Conservation (phyloP, 1,139 yeast genomes). For the Saccharomyces pastorianus region DNA sequence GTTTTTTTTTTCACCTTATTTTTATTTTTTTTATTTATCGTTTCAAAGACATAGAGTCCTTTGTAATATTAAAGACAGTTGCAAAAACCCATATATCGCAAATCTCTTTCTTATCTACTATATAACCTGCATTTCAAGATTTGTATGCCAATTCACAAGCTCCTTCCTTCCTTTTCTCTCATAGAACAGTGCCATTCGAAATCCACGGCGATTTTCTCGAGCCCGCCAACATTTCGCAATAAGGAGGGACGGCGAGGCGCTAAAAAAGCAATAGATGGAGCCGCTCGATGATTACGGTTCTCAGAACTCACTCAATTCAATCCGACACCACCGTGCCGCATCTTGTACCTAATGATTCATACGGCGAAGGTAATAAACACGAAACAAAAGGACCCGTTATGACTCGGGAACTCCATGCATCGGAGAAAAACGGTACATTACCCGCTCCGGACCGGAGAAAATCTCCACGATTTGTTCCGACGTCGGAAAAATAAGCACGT, state of each 20-base stretch:
- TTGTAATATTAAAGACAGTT: background rate
- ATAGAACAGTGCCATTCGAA: too few relatives aligned
- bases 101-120: background rate
- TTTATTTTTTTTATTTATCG: background rate
- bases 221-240: too few relatives aligned
- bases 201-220: too few relatives aligned
- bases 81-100: background rate
- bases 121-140: background rate
- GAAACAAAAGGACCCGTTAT: background rate
- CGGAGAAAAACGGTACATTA: background rate
- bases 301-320: too few relatives aligned
- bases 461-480: background rate
- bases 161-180: background rate
- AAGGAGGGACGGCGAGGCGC: too few relatives aligned
- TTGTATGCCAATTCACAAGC: too few relatives aligned
- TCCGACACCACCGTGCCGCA: too few relatives aligned
- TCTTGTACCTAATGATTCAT: too few relatives aligned
- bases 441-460: background rate
- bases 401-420: background rate
- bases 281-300: too few relatives aligned
- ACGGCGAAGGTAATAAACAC: background rate
- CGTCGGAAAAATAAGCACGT: background rate
- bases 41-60: background rate
- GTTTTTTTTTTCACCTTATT: background rate
- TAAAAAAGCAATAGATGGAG: too few relatives aligned